These are phyloP conservation scores for Diutina sp. DNA, from an alignment of 1,139 yeast genomes.

Conservation along the genomic window DNA sequence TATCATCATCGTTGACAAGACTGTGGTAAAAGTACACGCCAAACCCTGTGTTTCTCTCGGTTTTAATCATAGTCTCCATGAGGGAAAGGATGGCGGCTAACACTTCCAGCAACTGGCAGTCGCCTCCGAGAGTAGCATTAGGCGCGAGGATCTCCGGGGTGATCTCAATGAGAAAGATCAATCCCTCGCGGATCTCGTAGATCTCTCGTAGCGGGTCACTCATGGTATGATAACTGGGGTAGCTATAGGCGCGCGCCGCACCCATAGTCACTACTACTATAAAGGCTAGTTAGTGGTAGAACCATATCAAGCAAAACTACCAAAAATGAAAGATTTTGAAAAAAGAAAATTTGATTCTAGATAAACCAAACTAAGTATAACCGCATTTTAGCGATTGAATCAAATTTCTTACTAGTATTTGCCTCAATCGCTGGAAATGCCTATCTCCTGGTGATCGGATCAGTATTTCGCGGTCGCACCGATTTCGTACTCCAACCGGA, in stretches of 20 bases:
- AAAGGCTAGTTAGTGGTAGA: no score
- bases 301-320: no score
- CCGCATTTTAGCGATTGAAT: no score
- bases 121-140: constrained; percentile 18
- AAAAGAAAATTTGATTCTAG: no score
- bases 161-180: constrained; percentile 48
- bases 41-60: constrained; percentile 50
- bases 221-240: not conserved
- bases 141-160: constrained; percentile 35
- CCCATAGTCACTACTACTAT: no score
- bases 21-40: constrained; percentile 55
- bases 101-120: constrained; percentile 37
- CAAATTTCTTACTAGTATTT: no score
- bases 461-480: not conserved
- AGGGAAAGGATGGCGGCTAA: constrained; percentile 40
- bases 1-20: not conserved
- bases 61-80: constrained; percentile 44
- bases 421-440: no score
- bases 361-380: no score
- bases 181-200: constrained; percentile 50
- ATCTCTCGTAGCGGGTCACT: not conserved
- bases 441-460: not conserved
- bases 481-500: not conserved
- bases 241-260: no score
- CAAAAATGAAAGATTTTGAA: no score